A percentile compares a stretch with the other conserved stretches of the same genome.
Conservation (phyloP, 2,329 filamentous ascomycete species). For the Penicillium sp. region DNA sequence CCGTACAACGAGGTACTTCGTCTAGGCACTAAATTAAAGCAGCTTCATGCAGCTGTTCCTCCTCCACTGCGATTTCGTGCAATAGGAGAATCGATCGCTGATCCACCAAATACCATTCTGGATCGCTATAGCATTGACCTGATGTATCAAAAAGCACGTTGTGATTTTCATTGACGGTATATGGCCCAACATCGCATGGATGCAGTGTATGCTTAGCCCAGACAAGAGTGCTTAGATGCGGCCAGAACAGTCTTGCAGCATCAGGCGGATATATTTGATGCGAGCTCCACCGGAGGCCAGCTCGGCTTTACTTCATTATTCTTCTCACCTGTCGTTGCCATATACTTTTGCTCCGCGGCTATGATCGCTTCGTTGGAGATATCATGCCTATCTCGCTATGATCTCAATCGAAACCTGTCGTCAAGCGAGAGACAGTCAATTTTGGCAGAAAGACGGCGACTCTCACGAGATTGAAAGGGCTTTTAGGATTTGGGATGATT, state of each 20-base stretch:
- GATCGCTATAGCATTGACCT: slow-evolving; percentile 51
- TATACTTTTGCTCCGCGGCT: slow-evolving; percentile 16
- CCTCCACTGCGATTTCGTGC: slow-evolving; percentile 10
- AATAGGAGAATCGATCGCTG: too few relatives aligned
- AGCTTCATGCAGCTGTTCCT: slow-evolving; percentile 11
- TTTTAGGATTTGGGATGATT: too few relatives aligned
- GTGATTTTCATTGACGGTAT: slow-evolving; percentile 52
- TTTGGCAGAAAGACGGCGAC: too few relatives aligned
- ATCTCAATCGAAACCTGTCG: too few relatives aligned
- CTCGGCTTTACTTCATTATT: slow-evolving; percentile 14
- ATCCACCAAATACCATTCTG: slow-evolving; percentile 51
- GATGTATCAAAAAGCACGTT: slow-evolving; percentile 49
- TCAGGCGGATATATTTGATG: slow-evolving; percentile 49
- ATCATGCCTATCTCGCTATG: too few relatives aligned
- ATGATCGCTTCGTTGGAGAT: slow-evolving; percentile 22
- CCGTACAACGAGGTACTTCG: slow-evolving; percentile 28
- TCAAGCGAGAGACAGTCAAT: too few relatives aligned
- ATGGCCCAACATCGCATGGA: slow-evolving; percentile 38
- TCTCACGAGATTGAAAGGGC: too few relatives aligned
- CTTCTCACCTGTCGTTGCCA: slow-evolving; percentile 12
- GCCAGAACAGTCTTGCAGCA: slow-evolving; percentile 48
- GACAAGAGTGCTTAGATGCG: slow-evolving; percentile 44
- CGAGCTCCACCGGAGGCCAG: slow-evolving; percentile 51
- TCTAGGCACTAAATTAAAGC: slow-evolving; percentile 27
- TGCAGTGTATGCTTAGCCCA: slow-evolving; percentile 37